Percentiles rank a stretch among this genome's conserved stretches.
Evolutionary conservation across 2,329 filamentous ascomycete species (phyloP).

Genomic region (Neurospora sp.): DNA sequence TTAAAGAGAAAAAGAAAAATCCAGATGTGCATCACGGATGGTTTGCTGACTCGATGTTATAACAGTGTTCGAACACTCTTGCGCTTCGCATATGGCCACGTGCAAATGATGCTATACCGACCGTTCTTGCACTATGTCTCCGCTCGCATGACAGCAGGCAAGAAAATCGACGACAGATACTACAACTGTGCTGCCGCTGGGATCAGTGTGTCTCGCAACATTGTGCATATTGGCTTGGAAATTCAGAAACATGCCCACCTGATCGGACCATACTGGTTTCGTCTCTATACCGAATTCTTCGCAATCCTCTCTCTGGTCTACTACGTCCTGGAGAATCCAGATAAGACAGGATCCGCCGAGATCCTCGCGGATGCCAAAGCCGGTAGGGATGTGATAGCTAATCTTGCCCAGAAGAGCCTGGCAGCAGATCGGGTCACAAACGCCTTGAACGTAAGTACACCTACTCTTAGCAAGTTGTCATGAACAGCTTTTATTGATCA

Average conservation of each 20-base stretch:
- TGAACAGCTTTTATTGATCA: neutral
- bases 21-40: neutral
- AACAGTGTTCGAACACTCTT: conserved; percentile 60
- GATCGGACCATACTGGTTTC: conserved; percentile 81
- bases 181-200: conserved; percentile 62
- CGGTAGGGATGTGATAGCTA: conserved; percentile 72
- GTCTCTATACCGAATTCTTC: conserved; percentile 43
- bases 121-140: conserved; percentile 80
- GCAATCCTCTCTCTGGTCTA: conserved; percentile 66
- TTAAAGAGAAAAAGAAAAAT: neutral
- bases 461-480: neutral
- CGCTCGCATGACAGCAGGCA: conserved; percentile 45
- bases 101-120: conserved; percentile 73
- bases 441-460: conserved; percentile 58
- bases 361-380: conserved; percentile 78
- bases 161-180: conserved; percentile 61
- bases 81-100: conserved; percentile 71
- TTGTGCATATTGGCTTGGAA: conserved; percentile 70
- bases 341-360: conserved; percentile 64
- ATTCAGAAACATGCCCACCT: conserved; percentile 66
- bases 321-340: conserved; percentile 71
- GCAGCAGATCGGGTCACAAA: conserved; percentile 79
- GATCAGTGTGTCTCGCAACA: conserved; percentile 57
- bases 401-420: conserved; percentile 72
- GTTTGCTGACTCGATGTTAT: neutral